These are phyloP conservation scores for Ophiostoma triangulosporum DNA, from an alignment of 2,329 filamentous ascomycete genomes.

Conservation along the genomic window DNA sequence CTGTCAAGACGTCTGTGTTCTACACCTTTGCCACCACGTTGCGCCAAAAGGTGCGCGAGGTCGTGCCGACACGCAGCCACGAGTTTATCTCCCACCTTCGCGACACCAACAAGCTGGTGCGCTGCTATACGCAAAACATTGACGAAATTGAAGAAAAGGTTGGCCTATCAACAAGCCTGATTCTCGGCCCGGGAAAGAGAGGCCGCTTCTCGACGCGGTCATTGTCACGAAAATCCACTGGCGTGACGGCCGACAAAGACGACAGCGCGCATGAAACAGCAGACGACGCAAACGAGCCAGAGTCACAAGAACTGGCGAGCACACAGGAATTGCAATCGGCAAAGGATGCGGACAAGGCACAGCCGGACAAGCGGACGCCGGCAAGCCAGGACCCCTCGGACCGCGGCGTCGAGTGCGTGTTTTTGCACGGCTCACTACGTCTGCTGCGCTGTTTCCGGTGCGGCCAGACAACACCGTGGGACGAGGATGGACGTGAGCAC, in stretches of 20 bases:
- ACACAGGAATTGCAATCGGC: constrained; percentile 2
- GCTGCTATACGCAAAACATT: constrained; percentile 66
- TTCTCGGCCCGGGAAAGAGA: constrained; percentile 46
- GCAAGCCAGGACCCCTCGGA: constrained; percentile 15
- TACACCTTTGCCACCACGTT: constrained; percentile 59
- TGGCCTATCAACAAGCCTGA: constrained; percentile 49
- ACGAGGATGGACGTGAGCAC: constrained; percentile 38
- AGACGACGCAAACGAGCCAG: not conserved
- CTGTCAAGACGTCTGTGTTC: constrained; percentile 54
- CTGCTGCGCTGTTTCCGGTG: constrained; percentile 51
- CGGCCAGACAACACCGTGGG: constrained; percentile 44
- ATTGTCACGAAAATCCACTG: constrained; percentile 9
- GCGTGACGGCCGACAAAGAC: not conserved
- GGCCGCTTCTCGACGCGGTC: constrained; percentile 38
- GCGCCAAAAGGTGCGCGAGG: constrained; percentile 48
- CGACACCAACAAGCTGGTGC: constrained; percentile 52
- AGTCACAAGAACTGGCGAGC: not conserved
- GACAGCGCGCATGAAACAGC: not conserved
- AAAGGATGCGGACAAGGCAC: not conserved
- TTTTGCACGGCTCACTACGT: constrained; percentile 56
- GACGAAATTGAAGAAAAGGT: constrained; percentile 60
- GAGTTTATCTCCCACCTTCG: constrained; percentile 54
- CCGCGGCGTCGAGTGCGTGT: constrained; percentile 51
- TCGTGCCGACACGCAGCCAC: constrained; percentile 51
- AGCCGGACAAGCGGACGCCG: not conserved